Evolutionary conservation across 106 monocot species (phyloP).

Genomic region (Acanthochlamys bracteata): DNA sequence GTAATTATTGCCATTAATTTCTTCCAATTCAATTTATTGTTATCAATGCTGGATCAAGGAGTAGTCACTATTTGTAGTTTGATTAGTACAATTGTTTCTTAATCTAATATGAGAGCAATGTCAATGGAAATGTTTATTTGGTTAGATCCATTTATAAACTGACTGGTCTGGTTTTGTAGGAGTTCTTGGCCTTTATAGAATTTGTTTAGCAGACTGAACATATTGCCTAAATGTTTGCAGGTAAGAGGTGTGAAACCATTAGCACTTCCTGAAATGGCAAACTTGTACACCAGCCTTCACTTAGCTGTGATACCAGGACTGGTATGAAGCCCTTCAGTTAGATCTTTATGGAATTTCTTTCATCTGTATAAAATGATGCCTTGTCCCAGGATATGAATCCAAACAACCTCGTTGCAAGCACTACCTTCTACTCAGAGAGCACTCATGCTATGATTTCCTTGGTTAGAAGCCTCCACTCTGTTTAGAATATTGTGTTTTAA

Average conservation of each 20-base stretch:
- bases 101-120: too few relatives aligned
- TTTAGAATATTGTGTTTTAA: neutral
- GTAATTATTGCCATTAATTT: too few relatives aligned
- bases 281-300: slow-evolving; percentile 60
- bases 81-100: too few relatives aligned
- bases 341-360: slow-evolving; percentile 3
- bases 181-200: too few relatives aligned
- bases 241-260: slow-evolving; percentile 89
- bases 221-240: slow-evolving; percentile 23
- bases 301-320: slow-evolving; percentile 76
- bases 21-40: too few relatives aligned
- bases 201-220: neutral
- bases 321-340: slow-evolving; percentile 34
- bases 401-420: slow-evolving; percentile 88
- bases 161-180: too few relatives aligned
- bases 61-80: too few relatives aligned
- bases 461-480: slow-evolving; percentile 35
- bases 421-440: slow-evolving; percentile 76
- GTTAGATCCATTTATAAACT: too few relatives aligned
- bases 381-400: slow-evolving; percentile 74
- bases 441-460: slow-evolving; percentile 73
- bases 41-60: too few relatives aligned
- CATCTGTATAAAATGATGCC: slow-evolving; percentile 3
- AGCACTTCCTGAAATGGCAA: slow-evolving; percentile 80
- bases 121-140: too few relatives aligned